Conservation (phyloP, 768 basidiomycete genomes). For the Tulasnella sp. region DNA sequence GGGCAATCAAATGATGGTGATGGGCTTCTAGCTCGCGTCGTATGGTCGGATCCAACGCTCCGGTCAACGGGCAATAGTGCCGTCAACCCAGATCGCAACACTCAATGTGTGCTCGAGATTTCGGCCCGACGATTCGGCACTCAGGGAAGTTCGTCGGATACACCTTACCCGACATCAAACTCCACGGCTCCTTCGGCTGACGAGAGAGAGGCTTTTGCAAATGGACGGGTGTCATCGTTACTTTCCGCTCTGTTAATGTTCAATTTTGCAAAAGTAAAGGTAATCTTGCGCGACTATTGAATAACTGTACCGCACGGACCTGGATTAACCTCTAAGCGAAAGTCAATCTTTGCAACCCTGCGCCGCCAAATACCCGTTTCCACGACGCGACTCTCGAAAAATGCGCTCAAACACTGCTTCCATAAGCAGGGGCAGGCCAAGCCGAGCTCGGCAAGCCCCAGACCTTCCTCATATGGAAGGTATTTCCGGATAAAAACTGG, state of each 20-base stretch:
- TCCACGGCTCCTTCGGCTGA: neutral
- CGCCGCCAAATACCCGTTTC: neutral
- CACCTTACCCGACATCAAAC: neutral
- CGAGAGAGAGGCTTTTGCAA: neutral
- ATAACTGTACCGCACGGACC: neutral
- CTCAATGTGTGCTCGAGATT: neutral
- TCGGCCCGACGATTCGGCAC: neutral
- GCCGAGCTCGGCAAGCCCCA: neutral
- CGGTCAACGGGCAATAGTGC: neutral
- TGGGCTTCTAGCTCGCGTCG: neutral
- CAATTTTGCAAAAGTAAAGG: neutral
- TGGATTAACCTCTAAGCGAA: neutral
- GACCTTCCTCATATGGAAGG: neutral
- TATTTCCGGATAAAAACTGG: neutral
- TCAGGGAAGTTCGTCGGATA: neutral
- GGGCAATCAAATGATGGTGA: neutral
- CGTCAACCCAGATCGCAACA: neutral
- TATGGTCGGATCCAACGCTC: neutral
- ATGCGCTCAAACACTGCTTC: neutral
- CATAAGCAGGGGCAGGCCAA: neutral
- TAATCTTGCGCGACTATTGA: neutral
- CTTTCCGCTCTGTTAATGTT: neutral
- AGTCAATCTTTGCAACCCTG: neutral
- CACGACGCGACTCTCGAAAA: neutral
- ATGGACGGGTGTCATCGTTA: neutral